Evolutionary conservation across 179 eudicot genomes (phyloP).

Genomic region (Beta lomatogona): DNA sequence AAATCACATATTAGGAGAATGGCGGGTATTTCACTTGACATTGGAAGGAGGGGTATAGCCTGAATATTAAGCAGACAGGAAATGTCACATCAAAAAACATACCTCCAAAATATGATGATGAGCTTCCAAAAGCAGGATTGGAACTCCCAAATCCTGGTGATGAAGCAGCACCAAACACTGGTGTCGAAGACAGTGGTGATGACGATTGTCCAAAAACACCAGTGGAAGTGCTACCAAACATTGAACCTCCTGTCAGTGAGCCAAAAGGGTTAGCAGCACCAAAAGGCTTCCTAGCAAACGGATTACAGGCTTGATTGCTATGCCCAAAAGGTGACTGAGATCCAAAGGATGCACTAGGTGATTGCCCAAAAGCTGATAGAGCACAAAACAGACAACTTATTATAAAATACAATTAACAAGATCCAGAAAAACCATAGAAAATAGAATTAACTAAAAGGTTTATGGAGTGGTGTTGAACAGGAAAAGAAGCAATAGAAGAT

Average conservation of each 20-base stretch:
- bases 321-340: slow-evolving; percentile 87
- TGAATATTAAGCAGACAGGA: background rate
- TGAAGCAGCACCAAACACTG: slow-evolving; percentile 76
- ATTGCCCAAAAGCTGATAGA: slow-evolving; percentile 88
- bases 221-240: slow-evolving; percentile 88
- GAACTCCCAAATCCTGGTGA: slow-evolving; percentile 69
- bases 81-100: slow-evolving; percentile 13
- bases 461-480: too few species aligned
- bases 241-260: slow-evolving; percentile 74
- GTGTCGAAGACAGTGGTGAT: slow-evolving; percentile 64
- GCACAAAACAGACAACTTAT: slow-evolving; percentile 3
- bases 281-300: slow-evolving; percentile 82
- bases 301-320: slow-evolving; percentile 58
- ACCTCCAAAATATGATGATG: slow-evolving; percentile 76
- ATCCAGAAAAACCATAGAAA: background rate
- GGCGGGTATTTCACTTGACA: background rate
- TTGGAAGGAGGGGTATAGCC: background rate
- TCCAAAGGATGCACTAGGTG: slow-evolving; percentile 76
- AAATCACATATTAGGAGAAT: background rate
- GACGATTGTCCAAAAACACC: slow-evolving; percentile 86
- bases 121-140: slow-evolving; percentile 58
- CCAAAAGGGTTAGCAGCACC: slow-evolving; percentile 79
- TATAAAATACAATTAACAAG: background rate
- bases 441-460: background rate
- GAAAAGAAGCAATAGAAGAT: slow-evolving; percentile 5